A percentile compares a stretch with the other conserved stretches of the same genome.
Evolutionary conservation across 176 grass and related monocot species (phyloP).

Genomic region (Tuctoria greenei): DNA sequence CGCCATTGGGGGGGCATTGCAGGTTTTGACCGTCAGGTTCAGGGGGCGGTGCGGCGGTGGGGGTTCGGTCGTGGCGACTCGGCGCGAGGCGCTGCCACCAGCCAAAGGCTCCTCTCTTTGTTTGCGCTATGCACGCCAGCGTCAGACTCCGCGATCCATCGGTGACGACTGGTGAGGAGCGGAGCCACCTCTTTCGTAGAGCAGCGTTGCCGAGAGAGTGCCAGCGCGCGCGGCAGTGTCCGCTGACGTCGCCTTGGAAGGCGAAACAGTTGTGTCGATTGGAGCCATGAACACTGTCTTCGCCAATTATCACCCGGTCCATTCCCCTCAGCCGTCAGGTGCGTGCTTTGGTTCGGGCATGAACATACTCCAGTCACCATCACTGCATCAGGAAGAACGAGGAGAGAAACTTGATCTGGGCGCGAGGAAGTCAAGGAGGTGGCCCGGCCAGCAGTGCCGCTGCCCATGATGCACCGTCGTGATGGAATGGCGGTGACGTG

Average conservation of each 20-base stretch:
- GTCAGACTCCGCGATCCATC: too few species aligned
- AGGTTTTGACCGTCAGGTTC: too few species aligned
- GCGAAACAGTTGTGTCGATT: neutral
- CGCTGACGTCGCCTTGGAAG: conserved; percentile 7
- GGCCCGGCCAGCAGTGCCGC: neutral
- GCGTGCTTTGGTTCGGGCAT: too few species aligned
- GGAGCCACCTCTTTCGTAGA: neutral
- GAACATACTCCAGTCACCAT: too few species aligned
- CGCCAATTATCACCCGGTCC: too few species aligned
- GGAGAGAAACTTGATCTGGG: neutral
- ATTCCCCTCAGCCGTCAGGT: too few species aligned
- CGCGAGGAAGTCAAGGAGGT: neutral
- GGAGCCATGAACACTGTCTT: too few species aligned
- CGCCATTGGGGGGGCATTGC: too few species aligned
- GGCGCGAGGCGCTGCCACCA: neutral
- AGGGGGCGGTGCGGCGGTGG: too few species aligned
- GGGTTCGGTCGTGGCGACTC: neutral
- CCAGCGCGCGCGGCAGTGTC: neutral
- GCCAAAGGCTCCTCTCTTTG: neutral
- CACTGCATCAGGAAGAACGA: neutral
- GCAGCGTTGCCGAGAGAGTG: too few species aligned
- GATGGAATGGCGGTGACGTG: neutral
- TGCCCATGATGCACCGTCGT: neutral
- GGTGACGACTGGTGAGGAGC: neutral
- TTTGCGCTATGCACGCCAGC: too few species aligned